Evolutionary conservation across 768 basidiomycete genomes (phyloP), one percentile per base, ranked within the genome.

Genomic region (Auricularia cornea): DNA sequence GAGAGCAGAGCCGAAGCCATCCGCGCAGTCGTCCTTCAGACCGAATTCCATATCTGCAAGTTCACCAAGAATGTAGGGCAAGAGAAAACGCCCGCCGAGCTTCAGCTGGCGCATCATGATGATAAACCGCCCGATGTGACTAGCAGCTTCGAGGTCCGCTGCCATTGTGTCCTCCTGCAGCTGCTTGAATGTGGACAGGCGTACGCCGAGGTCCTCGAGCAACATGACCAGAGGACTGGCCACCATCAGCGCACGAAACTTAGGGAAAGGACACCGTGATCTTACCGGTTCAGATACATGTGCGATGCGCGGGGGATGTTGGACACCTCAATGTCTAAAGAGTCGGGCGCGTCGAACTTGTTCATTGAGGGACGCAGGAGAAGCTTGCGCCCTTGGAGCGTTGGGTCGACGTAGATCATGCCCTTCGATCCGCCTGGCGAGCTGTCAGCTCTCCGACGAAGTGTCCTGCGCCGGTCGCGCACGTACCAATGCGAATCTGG

Each of bases 341-440:
- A 73, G 2, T 78, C 72, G 1, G 74, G 80, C 5, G 80, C 83
- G 18, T 80, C 74, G 65, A 93, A 93, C 67, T 94, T 94, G 40
- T 79, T 80, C 90, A 92, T 92, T 0, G 88, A 89, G 5, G 75
- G 73, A 31, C 92, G 79, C 10, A 92, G 70, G 30, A 86, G 80
- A 87, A 94, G 89, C 20, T 79, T 80, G n/a, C 76, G 67, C 20
- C 74, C 66, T 59, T 81, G 74, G 3, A 90, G 69, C 30, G 64
- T 62, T 3, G 68, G 73, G 68, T 94, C 90, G 16, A 93, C 79
- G 3, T 76, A 80, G 1, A 94, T 88, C 29, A 94, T 83, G 0
- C 92, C 93, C 72, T 94, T 94, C 74, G 80, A 92, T 26, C 90
- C 92, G 56, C 93, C 71, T 66, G 85, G n/a, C 86, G 82, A 57